Base-by-base conservation (phyloP, 1,139 yeast genomes). In the Debaryomyces subglobosus region DNA sequence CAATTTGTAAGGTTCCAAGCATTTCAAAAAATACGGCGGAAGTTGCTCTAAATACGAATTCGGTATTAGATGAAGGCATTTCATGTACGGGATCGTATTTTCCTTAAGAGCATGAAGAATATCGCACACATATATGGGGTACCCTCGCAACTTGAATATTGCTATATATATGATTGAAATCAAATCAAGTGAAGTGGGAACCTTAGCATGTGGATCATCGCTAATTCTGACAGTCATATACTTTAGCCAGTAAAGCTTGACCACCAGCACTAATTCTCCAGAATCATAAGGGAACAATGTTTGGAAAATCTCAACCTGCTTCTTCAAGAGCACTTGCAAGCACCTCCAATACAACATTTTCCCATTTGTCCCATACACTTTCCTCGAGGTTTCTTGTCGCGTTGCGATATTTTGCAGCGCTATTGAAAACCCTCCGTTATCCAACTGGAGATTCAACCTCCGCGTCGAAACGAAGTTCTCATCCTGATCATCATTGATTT, bases 401-500 rank as follows among this genome's bases (percentile, higher is more conserved):
- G 15, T 56, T 56, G 36, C 90, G 92, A 58, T 68, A 50, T 35
- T 15, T 38, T 35, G 18, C 37, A 34, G 44, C 13, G 24, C 40
- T 13, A 45, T 29, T 8, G 45, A 9, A 45, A 58, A 59, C 23
- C 61, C 65, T 12, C 63, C 55, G 20, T 61, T 64, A 38, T 56
- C 53, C 15, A 62, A 53, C 24, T 57, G 55, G 29, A 79, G 67
- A 47, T 81, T 83, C 45, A 86, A 61, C 51, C 88, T 70, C 59
- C 82, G 73, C n/a, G 71, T 67, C 2, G 70, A 68, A 2, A 74
- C 74, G 40, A 62, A 64, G 13, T 66, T 64, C 43, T 75, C 82
- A 48, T 84, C 89, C 33, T 83, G 90, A 39, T 88, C 96, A 59
- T 87, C 92, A 54, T 86, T 86, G 57, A 82, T 76, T 63, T 90